These are phyloP conservation scores for Cupressus sempervirens DNA, from an alignment of 75 land plant species.

Conservation along the genomic window DNA sequence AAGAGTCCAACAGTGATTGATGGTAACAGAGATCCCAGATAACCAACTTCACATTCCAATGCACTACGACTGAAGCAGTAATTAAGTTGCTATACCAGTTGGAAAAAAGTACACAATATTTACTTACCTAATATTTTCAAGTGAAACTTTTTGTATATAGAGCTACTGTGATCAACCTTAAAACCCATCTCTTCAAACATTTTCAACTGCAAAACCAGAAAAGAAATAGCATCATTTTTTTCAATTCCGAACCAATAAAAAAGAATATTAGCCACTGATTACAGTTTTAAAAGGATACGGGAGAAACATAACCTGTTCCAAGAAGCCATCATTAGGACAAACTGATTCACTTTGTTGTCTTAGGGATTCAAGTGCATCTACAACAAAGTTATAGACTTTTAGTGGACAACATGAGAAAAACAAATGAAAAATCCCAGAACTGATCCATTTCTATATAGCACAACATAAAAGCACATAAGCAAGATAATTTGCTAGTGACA, in stretches of 20 bases:
- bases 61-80: neutral
- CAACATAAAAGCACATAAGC: neutral
- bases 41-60: neutral
- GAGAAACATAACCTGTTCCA: conserved; percentile 67
- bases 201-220: conserved; percentile 58
- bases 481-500: neutral
- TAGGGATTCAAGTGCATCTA: conserved; percentile 89
- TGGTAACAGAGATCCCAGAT: too few species aligned
- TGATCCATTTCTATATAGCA: neutral
- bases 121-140: conserved; percentile 69
- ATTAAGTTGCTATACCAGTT: neutral
- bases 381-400: conserved; percentile 10
- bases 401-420: neutral
- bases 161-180: conserved; percentile 58
- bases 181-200: conserved; percentile 96
- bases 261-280: neutral
- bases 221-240: neutral
- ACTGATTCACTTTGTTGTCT: conserved; percentile 49
- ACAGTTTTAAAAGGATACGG: too few species aligned
- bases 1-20: neutral
- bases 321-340: conserved; percentile 92
- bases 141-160: conserved; percentile 82
- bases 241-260: neutral
- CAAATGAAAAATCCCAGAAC: neutral
- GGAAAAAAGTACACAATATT: neutral